Evolutionary conservation across 2,329 filamentous ascomycete species (phyloP), one percentile per base, ranked within the genome.

Genomic region (Penicillium sp.): DNA sequence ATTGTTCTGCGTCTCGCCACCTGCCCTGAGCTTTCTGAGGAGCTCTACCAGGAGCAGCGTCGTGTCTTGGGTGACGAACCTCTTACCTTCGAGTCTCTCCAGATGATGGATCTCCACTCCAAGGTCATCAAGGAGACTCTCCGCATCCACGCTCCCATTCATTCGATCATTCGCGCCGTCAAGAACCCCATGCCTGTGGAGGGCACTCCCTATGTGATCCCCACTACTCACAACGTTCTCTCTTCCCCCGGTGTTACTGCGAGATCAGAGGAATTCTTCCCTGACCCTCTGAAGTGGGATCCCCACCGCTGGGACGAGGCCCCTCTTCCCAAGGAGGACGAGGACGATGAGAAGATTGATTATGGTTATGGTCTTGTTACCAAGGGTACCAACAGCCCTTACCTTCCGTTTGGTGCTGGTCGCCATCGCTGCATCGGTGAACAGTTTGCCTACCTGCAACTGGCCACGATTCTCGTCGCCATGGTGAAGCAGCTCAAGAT

Each of bases 401-500:
- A 97, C 73, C 84, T 97, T 44, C 93, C 93, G 2, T 97, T 97
- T 70, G 93, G 93, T 54, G 93, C 92, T 26, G 93, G 93, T 37
- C 83, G 93, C 63, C 93, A 97, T 77, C 83, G 93, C 62, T 97
- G 93, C 77, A 97, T 97, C 69, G 93, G 93, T 62, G 93, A 97
- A 81, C 91, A 96, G 69, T 97, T 97, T 73, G 93, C 93, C 64
- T 96, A 95, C 71, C 82, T 95, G 54, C 93, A 97, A 77, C 81
- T 97, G 59, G 88, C 92, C 71, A 92, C 91, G 40, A 95, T 97
- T 62, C 79, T 88, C 11, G 91, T 87, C 47, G 87, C 86, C 54
- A 78, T 92, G 61, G 89, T 96, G 36, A 83, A 91, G 46, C 72
- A 86, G 49, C 90, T 96, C 79, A 93, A 91, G 78, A 85, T 96